Conservation (phyloP, 805 yeast genomes). For the Candida silvatica region DNA sequence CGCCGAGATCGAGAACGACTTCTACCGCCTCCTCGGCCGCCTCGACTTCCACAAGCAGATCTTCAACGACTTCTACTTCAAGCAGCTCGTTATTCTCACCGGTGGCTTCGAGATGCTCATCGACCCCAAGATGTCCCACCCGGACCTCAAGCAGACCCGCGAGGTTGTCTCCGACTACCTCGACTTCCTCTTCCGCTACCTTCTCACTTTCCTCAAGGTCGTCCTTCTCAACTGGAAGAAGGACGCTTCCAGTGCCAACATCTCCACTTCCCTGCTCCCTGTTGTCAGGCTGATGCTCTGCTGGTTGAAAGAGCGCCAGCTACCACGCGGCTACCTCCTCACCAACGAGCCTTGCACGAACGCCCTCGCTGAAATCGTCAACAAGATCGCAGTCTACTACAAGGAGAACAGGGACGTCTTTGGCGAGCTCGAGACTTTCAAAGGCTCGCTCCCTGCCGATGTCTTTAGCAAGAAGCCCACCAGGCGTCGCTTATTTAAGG, state of each 20-base stretch:
- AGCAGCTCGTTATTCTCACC: constrained; percentile 28
- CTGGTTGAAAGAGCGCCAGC: constrained; percentile 48
- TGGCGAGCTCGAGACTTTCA: constrained; percentile 3
- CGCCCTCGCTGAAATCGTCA: constrained; percentile 14
- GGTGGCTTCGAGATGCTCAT: constrained; percentile 29
- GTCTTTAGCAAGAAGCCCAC: constrained; percentile 27
- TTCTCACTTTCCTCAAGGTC: constrained; percentile 24
- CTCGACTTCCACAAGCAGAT: constrained; percentile 25
- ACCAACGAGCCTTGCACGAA: constrained; percentile 12
- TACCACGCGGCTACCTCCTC: constrained; percentile 25
- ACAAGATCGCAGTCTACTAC: constrained; percentile 11
- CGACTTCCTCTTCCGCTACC: constrained; percentile 32
- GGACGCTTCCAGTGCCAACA: constrained; percentile 10
- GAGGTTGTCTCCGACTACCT: constrained; percentile 24
- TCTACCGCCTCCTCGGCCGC: constrained; percentile 18
- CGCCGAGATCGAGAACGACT: constrained; percentile 23
- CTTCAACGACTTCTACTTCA: constrained; percentile 26
- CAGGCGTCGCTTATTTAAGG: constrained; percentile 48
- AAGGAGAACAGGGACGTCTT: constrained; percentile 6
- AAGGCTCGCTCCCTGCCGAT: neutral
- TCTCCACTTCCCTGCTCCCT: constrained; percentile 25
- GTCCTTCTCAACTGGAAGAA: constrained; percentile 17
- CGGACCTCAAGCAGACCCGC: constrained; percentile 17
- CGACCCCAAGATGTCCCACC: constrained; percentile 16
- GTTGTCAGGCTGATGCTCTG: constrained; percentile 41